Evolutionary conservation across 2,329 filamentous ascomycete species (phyloP), one percentile per base, ranked within the genome.

Genomic region (Fusarium cyanostomum): DNA sequence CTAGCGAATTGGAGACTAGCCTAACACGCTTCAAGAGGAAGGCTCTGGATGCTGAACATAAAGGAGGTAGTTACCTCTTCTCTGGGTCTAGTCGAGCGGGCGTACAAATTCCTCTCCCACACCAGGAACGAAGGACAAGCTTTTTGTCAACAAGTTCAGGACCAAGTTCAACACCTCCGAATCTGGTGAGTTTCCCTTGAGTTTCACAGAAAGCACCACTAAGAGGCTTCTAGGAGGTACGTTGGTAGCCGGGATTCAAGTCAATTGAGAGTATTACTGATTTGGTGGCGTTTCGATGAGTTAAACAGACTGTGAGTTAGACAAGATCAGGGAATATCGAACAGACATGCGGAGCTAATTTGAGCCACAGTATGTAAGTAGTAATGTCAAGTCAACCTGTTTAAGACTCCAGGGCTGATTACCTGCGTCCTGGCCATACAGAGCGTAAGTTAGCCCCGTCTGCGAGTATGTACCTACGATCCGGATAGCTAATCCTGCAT

Each of bases 281-380:
- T 45, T 39, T 18, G 34, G 27, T 39, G 33, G 15, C 21, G 6
- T 35, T 12, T 13, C 1, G 11, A 16, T 12, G 28, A 8, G 10
- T 2, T 13, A 9, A n/a, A 33, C 28, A 59, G 53, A 59, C 56
- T 33, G 56, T 57, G 9, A 59, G 52, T 57, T 10, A 8, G 1
- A 2, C 2, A 8, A 2, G 11, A 9, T n/a, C 9, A 5, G 11
- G 7, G n/a, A 27, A 10, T 9, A 4, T 10, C 5, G 15, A 9
- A 7, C 13, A 4, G n/a, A 27, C 8, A 3, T 3, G 7, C 3
- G 11, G 12, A 7, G 11, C 16, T 42, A 13, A 59, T 33, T 5
- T 13, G 12, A 7, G 3, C 3, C 9, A 18, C 7, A 59, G 53
- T 59, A 59, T 16, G 45, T 59, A 7, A 46, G 53, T 37, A 7